phyloP scores from a whole-genome alignment of 805 yeast species.

The Kodamaea laetipori region DNA sequence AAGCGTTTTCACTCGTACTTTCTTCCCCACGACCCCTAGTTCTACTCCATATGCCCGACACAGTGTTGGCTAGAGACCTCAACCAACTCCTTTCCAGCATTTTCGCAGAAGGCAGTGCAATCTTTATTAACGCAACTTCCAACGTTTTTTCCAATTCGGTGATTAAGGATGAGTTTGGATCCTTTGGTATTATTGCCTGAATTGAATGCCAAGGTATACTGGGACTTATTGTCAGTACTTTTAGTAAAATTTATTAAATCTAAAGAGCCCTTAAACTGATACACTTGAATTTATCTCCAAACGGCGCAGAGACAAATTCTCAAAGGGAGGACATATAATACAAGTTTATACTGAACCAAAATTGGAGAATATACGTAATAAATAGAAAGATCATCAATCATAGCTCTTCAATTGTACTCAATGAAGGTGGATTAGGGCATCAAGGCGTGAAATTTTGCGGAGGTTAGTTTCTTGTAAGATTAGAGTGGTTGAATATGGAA shows the following conservation, averaged over 20 bases:
- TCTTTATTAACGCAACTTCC: neutral
- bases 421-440: slow-evolving; percentile 7
- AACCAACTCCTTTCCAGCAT: slow-evolving; percentile 2
- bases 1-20: neutral
- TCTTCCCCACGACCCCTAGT: neutral
- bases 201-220: too few relatives aligned
- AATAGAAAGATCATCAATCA: slow-evolving; percentile 8
- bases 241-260: too few relatives aligned
- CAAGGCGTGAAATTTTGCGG: neutral
- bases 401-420: slow-evolving; percentile 6
- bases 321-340: slow-evolving; percentile 6
- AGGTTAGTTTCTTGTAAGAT: slow-evolving; percentile 6
- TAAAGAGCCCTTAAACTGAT: too few relatives aligned
- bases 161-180: too few relatives aligned
- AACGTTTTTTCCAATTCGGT: neutral
- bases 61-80: neutral
- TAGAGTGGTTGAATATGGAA: too few relatives aligned
- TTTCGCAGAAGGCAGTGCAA: neutral
- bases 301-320: slow-evolving; percentile 1
- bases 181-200: too few relatives aligned
- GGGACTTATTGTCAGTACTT: too few relatives aligned
- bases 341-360: slow-evolving; percentile 8
- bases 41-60: neutral
- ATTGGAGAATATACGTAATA: slow-evolving; percentile 3
- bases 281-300: slow-evolving; percentile 2